phyloP scores from a whole-genome alignment of 2,329 filamentous ascomycete genomes.

The Fusarium sp. region DNA sequence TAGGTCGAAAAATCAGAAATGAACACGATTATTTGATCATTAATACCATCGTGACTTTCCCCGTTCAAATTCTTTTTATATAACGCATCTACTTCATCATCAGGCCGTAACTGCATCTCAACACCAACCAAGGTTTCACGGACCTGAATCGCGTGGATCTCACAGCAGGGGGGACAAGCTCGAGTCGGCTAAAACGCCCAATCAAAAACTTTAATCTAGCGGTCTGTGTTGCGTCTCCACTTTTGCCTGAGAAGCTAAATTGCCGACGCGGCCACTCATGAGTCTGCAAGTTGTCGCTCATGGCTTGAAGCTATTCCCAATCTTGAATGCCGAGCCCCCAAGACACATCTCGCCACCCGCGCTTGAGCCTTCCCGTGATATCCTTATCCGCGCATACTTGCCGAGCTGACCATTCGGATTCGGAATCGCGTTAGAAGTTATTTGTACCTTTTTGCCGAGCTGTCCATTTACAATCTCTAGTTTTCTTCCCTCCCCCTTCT shows the following conservation, averaged over 20 bases:
- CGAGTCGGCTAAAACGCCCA: background rate
- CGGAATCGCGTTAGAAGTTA: background rate
- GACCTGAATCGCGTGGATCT: background rate
- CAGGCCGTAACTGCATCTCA: background rate
- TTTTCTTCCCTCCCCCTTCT: background rate
- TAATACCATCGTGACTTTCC: background rate
- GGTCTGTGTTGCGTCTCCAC: background rate
- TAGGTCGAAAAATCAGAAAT: background rate
- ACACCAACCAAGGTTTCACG: background rate
- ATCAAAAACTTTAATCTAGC: background rate
- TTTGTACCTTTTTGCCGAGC: slow-evolving; percentile 25
- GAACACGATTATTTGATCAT: background rate
- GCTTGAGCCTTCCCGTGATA: background rate
- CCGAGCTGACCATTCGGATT: background rate
- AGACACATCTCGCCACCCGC: background rate
- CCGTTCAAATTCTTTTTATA: background rate
- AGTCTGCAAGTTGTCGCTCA: background rate
- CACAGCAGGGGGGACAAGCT: background rate
- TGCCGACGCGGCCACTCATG: background rate
- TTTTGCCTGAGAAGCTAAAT: background rate
- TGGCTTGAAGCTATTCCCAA: slow-evolving; percentile 3
- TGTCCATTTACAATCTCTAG: slow-evolving; percentile 18
- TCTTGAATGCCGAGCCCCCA: background rate
- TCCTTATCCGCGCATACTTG: background rate
- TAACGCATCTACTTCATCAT: background rate